Evolutionary conservation across 1,284 basidiomycete genomes (phyloP).

Genomic region (Trametes pubescens): DNA sequence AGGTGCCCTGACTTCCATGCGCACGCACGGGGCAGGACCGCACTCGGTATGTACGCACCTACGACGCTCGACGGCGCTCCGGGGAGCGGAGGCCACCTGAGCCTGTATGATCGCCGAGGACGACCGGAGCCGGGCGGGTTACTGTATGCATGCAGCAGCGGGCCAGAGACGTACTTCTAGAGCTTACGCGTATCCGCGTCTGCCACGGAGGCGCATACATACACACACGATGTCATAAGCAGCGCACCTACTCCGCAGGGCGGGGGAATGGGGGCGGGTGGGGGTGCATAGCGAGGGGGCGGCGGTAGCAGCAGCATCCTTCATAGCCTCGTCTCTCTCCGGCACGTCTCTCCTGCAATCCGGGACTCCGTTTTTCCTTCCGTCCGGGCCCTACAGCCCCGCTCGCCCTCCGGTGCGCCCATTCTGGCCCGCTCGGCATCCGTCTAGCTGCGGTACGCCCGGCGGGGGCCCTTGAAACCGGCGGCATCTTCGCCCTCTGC

Average conservation of each 20-base stretch:
- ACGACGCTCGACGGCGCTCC: background rate
- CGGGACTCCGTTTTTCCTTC: background rate
- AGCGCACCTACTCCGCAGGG: background rate
- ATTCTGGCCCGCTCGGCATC: background rate
- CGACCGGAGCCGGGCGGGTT: background rate
- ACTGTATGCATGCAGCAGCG: background rate
- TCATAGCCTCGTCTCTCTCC: background rate
- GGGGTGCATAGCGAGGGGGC: background rate
- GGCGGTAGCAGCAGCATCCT: conserved; percentile 1
- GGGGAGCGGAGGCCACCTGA: background rate
- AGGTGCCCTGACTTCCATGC: background rate
- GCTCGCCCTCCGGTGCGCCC: background rate
- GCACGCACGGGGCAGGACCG: background rate
- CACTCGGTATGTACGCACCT: no score
- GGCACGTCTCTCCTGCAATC: background rate
- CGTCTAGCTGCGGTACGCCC: background rate
- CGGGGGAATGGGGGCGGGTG: background rate
- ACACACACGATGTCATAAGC: conserved; percentile 13
- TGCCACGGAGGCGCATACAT: conserved; percentile 10
- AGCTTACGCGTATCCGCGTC: background rate
- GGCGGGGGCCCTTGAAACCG: no score
- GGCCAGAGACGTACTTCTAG: background rate
- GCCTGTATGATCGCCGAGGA: conserved; percentile 2
- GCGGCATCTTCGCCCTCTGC: background rate
- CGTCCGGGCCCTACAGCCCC: background rate